Percentiles rank a stretch among this genome's conserved stretches.
Conservation (phyloP, 1,139 yeast species). For the Dujonia santamariae region DNA sequence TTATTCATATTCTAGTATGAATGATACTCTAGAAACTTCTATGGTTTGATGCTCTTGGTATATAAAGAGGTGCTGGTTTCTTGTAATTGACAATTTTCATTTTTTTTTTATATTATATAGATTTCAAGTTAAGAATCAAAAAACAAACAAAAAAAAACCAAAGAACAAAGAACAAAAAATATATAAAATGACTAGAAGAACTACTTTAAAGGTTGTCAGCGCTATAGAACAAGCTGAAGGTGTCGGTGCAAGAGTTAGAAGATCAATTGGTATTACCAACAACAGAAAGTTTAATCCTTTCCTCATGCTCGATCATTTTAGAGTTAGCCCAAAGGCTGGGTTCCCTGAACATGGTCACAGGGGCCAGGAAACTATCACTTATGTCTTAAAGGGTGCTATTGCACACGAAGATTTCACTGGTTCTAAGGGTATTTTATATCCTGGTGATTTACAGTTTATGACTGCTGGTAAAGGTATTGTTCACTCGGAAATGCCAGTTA, state of each 20-base stretch:
- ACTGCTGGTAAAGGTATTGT: slow-evolving; percentile 91
- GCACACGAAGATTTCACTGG: slow-evolving; percentile 96
- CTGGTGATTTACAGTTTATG: slow-evolving; percentile 93
- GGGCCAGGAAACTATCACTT: slow-evolving; percentile 87
- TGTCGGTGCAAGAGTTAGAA: slow-evolving; percentile 79
- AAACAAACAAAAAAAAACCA: neutral
- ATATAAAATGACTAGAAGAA: slow-evolving; percentile 31
- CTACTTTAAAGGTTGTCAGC: slow-evolving; percentile 55
- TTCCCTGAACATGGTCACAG: slow-evolving; percentile 94
- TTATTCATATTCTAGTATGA: too few species aligned
- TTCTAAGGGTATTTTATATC: slow-evolving; percentile 66
- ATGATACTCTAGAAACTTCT: neutral
- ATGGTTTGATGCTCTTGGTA: neutral
- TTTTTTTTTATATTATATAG: slow-evolving; percentile 1
- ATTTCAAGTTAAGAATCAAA: neutral
- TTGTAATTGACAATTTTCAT: neutral
- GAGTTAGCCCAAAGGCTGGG: slow-evolving; percentile 52
- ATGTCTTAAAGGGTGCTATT: slow-evolving; percentile 68
- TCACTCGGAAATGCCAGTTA: slow-evolving; percentile 82
- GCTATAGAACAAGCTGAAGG: slow-evolving; percentile 84
- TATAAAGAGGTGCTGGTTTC: neutral
- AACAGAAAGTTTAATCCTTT: slow-evolving; percentile 80
- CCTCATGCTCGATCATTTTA: slow-evolving; percentile 78
- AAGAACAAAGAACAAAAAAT: neutral
- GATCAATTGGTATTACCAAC: slow-evolving; percentile 71